These are phyloP conservation scores for Geotrichum aggregatum DNA, from an alignment of 1,139 yeast species.

Conservation along the genomic window DNA sequence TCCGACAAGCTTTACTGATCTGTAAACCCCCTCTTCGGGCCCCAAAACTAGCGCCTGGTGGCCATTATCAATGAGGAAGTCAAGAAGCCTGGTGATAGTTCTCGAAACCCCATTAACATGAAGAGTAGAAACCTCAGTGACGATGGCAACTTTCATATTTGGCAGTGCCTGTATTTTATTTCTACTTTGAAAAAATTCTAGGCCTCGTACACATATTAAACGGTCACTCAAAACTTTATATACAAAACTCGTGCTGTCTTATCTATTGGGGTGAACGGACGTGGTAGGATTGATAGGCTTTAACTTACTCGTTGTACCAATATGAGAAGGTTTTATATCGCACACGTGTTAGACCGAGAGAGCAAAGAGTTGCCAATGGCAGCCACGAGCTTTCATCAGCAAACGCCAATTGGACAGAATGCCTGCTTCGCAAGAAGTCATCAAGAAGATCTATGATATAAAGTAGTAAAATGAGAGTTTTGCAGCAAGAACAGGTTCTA, in stretches of 20 bases:
- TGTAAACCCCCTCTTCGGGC: conserved; percentile 23
- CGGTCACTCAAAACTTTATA: background rate
- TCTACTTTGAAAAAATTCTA: background rate
- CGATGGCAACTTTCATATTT: conserved; percentile 24
- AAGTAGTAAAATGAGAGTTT: too few relatives aligned
- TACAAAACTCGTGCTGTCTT: background rate
- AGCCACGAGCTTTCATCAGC: too few relatives aligned
- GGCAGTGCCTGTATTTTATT: too few relatives aligned
- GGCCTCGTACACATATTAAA: too few relatives aligned
- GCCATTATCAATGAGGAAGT: conserved; percentile 22
- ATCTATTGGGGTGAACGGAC: background rate
- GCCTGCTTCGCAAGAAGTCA: too few relatives aligned
- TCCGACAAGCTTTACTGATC: conserved; percentile 22
- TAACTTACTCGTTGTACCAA: too few relatives aligned
- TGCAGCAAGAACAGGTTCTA: too few relatives aligned
- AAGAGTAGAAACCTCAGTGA: conserved; percentile 26
- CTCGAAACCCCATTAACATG: conserved; percentile 27
- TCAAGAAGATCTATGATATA: too few relatives aligned
- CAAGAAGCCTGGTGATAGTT: conserved; percentile 24
- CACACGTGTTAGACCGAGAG: too few relatives aligned
- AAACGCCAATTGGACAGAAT: too few relatives aligned
- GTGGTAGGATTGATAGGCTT: conserved; percentile 4
- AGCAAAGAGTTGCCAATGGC: too few relatives aligned
- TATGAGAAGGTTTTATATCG: too few relatives aligned
- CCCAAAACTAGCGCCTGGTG: conserved; percentile 25